These are phyloP conservation scores for Peronosclerospora sorghi DNA, from an alignment of 352 stramenopile genomes.

Conservation along the genomic window DNA sequence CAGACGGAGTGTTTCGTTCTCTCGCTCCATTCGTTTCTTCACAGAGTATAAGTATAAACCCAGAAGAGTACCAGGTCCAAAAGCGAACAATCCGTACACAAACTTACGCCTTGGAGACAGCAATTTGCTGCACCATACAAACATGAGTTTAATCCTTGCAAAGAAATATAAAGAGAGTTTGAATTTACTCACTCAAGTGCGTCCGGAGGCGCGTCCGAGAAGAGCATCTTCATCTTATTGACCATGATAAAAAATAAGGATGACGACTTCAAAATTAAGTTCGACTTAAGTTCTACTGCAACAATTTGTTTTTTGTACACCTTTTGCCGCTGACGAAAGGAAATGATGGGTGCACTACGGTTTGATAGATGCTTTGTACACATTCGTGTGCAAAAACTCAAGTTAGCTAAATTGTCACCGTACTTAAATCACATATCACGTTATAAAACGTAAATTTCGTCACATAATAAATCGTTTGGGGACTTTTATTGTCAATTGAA, in stretches of 20 bases:
- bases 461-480: too few relatives aligned
- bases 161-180: neutral
- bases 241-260: constrained; percentile 9
- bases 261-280: constrained; percentile 4
- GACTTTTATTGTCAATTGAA: too few relatives aligned
- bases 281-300: constrained; percentile 5
- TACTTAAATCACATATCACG: too few relatives aligned
- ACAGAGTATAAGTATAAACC: constrained; percentile 63
- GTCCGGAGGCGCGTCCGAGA: constrained; percentile 49
- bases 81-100: constrained; percentile 56
- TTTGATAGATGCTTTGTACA: too few relatives aligned
- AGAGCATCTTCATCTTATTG: constrained; percentile 59
- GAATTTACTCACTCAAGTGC: constrained; percentile 44
- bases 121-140: constrained; percentile 28
- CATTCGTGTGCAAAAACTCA: too few relatives aligned
- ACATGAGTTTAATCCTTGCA: neutral
- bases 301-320: too few relatives aligned
- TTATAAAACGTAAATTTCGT: too few relatives aligned
- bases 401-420: too few relatives aligned
- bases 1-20: constrained; percentile 46
- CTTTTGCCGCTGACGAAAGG: too few relatives aligned
- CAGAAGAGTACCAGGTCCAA: constrained; percentile 51
- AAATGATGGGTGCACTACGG: too few relatives aligned
- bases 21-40: constrained; percentile 51
- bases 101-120: constrained; percentile 52